Evolutionary conservation across 208 protist species (phyloP).

Genomic region (Leishmania gerbilli): DNA sequence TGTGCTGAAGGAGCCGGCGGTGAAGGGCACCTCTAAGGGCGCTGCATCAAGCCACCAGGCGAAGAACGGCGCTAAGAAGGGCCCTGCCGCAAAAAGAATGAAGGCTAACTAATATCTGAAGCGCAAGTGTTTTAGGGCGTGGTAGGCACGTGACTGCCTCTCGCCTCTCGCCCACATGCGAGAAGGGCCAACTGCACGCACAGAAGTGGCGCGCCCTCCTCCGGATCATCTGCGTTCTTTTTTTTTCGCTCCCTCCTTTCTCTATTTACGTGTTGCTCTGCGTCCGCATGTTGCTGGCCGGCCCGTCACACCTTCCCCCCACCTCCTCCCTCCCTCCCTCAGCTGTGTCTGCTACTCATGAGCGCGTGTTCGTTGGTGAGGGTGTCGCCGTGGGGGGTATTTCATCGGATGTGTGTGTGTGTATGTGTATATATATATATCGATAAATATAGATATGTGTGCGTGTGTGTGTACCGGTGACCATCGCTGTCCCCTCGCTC

Average conservation of each 20-base stretch:
- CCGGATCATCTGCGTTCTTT: not conserved
- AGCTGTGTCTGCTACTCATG: not conserved
- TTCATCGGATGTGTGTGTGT: not conserved
- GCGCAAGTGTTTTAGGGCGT: not conserved
- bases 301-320: not conserved
- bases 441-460: not conserved
- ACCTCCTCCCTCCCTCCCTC: not conserved
- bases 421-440: not conserved
- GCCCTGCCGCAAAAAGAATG: not conserved
- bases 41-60: not conserved
- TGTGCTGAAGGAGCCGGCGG: not conserved
- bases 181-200: not conserved
- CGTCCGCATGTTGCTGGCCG: not conserved
- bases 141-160: not conserved
- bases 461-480: not conserved
- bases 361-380: not conserved
- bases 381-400: not conserved
- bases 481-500: not conserved
- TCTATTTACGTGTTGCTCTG: not conserved
- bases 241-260: not conserved
- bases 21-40: not conserved
- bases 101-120: not conserved
- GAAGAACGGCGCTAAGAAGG: not conserved
- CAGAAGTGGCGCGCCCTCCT: not conserved
- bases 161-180: not conserved